Percentiles rank a stretch among this genome's conserved stretches.
These are phyloP conservation scores for Rhodotorula graminis DNA, from an alignment of 768 basidiomycete genomes.

Conservation along the genomic window DNA sequence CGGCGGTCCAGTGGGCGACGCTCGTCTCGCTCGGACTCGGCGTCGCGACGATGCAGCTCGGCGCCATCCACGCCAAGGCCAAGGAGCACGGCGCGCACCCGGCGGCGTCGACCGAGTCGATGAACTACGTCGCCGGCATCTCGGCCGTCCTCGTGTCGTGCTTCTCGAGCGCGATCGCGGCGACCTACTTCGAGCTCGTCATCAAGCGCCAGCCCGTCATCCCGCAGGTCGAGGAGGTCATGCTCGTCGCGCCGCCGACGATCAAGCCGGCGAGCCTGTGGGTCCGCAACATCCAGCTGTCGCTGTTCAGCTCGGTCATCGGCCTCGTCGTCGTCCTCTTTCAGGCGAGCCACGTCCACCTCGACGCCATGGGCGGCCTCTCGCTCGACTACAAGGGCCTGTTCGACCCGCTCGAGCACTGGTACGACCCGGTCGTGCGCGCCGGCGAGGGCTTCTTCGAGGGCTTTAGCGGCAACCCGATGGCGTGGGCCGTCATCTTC, in stretches of 20 bases:
- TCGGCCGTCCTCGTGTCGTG: slow-evolving; percentile 34
- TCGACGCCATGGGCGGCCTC: slow-evolving; percentile 23
- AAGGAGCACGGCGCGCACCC: slow-evolving; percentile 19
- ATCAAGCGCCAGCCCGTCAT: slow-evolving; percentile 26
- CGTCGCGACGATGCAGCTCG: slow-evolving; percentile 37
- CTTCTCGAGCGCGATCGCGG: slow-evolving; percentile 37
- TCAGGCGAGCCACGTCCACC: slow-evolving; percentile 34
- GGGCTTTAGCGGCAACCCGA: slow-evolving; percentile 18
- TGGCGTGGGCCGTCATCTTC: slow-evolving; percentile 32
- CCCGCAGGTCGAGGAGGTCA: slow-evolving; percentile 19
- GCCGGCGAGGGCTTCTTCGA: slow-evolving; percentile 33
- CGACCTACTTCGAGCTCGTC: slow-evolving; percentile 38
- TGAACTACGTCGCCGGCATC: slow-evolving; percentile 31
- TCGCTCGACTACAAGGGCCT: slow-evolving; percentile 33
- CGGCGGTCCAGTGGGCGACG: slow-evolving; percentile 24
- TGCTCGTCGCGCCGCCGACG: slow-evolving; percentile 28
- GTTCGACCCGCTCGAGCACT: slow-evolving; percentile 34
- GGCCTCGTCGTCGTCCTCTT: slow-evolving; percentile 28
- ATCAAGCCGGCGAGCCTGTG: slow-evolving; percentile 35
- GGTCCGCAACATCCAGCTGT: slow-evolving; percentile 39
- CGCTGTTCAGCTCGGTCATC: slow-evolving; percentile 30
- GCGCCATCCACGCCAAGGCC: slow-evolving; percentile 27
- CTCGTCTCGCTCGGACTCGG: slow-evolving; percentile 36
- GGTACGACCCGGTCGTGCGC: slow-evolving; percentile 34
- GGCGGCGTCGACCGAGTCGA: neutral